Evolutionary conservation across 352 stramenopile genomes (phyloP).

Genomic region (Globisporangium cystogenes): DNA sequence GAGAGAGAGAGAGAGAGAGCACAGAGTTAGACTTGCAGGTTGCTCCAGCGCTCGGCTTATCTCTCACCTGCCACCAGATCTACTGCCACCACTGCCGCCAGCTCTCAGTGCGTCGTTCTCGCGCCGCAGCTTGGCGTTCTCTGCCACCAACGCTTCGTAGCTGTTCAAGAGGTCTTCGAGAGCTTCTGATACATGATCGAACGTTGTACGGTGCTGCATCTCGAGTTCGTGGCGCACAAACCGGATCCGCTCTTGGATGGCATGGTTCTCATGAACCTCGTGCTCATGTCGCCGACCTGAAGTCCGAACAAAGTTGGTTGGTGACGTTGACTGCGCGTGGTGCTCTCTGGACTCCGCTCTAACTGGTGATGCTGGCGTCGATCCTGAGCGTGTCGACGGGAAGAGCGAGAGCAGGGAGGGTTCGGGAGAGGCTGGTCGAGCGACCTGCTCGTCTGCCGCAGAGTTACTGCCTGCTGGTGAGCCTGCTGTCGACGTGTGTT

Average conservation of each 20-base stretch:
- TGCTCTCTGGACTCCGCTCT: background rate
- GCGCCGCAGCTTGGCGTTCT: conserved; percentile 27
- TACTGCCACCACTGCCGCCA: background rate
- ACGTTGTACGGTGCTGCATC: conserved; percentile 23
- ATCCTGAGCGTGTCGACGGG: background rate
- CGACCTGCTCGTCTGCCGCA: background rate
- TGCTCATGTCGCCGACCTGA: background rate
- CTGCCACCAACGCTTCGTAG: conserved; percentile 30
- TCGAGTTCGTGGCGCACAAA: conserved; percentile 32
- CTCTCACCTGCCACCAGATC: background rate
- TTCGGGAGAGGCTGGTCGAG: background rate
- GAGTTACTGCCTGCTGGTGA: background rate
- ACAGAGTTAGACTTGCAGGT: no score
- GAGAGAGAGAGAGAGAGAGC: no score
- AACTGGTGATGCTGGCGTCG: background rate
- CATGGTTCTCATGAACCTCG: background rate
- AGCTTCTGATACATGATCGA: conserved; percentile 30
- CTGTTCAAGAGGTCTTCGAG: conserved; percentile 29
- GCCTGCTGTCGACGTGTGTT: background rate
- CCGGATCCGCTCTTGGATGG: conserved; percentile 27
- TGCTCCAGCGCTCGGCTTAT: no score
- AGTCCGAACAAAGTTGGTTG: background rate
- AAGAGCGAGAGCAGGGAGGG: background rate
- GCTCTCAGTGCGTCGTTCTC: conserved; percentile 35
- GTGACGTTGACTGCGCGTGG: background rate